These are phyloP conservation scores for Ramaria sp. DNA, from an alignment of 768 basidiomycete species.

Conservation along the genomic window DNA sequence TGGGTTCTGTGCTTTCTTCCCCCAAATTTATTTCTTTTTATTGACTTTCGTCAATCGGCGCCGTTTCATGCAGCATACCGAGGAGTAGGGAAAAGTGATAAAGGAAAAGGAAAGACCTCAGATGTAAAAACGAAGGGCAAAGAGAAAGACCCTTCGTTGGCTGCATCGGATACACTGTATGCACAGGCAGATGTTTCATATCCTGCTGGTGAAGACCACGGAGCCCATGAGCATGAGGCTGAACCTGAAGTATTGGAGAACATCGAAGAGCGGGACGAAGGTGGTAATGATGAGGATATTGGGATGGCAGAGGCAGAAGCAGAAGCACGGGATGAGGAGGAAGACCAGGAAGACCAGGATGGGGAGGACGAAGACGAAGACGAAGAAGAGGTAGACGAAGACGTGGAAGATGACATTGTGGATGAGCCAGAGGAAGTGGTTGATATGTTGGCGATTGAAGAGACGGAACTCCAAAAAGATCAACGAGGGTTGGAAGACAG, in stretches of 20 bases:
- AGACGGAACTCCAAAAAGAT: neutral
- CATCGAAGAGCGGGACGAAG: neutral
- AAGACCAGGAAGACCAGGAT: neutral
- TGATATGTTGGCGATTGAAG: neutral
- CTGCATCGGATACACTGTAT: neutral
- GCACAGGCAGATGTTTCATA: neutral
- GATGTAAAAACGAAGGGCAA: neutral
- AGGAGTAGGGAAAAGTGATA: neutral
- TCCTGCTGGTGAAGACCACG: neutral
- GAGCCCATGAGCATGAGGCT: neutral
- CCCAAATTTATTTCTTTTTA: too few relatives aligned
- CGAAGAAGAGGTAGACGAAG: neutral
- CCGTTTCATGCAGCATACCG: conserved; percentile 6
- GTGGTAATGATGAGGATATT: neutral
- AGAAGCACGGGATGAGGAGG: conserved; percentile 6
- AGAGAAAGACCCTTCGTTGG: neutral
- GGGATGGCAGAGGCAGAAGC: neutral
- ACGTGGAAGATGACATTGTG: neutral
- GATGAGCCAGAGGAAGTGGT: neutral
- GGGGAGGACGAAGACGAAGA: conserved; percentile 1
- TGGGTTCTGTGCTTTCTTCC: neutral
- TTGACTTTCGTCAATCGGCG: too few relatives aligned
- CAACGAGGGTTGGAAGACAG: neutral
- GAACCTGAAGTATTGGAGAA: neutral
- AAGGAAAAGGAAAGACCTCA: conserved; percentile 2